Evolutionary conservation across 768 basidiomycete genomes (phyloP), one percentile per base, ranked within the genome.

Genomic region (Sarcodon sp.): DNA sequence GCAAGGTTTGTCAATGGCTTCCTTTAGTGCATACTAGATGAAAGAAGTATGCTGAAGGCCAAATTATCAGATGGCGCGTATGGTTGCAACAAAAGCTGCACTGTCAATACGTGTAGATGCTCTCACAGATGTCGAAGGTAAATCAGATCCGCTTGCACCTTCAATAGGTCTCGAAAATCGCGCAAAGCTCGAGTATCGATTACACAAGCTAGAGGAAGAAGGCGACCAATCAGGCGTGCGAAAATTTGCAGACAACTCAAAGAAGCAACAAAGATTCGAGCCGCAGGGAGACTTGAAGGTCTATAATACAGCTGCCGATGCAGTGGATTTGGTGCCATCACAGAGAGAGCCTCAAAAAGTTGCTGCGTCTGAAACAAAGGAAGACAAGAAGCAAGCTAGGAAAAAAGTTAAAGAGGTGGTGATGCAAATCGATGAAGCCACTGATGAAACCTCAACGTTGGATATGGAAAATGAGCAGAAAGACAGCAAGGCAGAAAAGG

Each of bases 31-130:
- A 9, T 27, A 13, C 41, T 16, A 10, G 35, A 12, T n/a, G 43
- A 38, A 43, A 6, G 34, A 48, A 41, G 9, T 44, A 32, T 16
- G 31, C 45, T 47, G 6, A 8, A 9, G 21, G 21, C 21, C 21
- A 27, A 27, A 27, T 27, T 27, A 27, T 27, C 41, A 87, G 83
- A 98, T 98, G 96, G 96, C 96, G 16, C 88, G 96, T 59, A 99
- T 99, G 96, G 91, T 98, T 32, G 93, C 96, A 44, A 98, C 96
- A 44, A 99, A 99, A 72, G 83, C 94, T 3, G 88, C 96, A 1
- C 79, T 99, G 11, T 94, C 94, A 4, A 90, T 96, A 58, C 94
- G 96, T 64, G 90, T 98, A 35, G 96, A 99, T 55, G 96, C 96
- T 6, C 82, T 99, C 43, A 85, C 93, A 37, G 91, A 96, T 52